Percentiles rank a stretch among this genome's conserved stretches.
These are phyloP conservation scores for Eucalyptus urophylla DNA, from an alignment of 345 rosid species.

Conservation along the genomic window DNA sequence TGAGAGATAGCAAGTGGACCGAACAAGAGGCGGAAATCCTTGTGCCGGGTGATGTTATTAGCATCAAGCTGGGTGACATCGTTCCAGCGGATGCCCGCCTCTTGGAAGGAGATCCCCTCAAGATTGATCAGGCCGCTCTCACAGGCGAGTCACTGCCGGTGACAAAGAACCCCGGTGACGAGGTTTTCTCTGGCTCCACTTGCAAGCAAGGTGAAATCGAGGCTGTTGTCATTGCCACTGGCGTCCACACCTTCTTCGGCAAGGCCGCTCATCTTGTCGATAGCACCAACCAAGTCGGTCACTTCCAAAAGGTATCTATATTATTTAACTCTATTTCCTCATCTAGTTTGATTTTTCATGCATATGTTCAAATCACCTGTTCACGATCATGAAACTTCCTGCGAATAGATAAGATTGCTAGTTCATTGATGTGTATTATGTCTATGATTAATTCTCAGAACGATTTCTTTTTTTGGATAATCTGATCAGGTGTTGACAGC, in stretches of 20 bases:
- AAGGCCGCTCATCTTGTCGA: conserved; percentile 97
- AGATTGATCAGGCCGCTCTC: conserved; percentile 87
- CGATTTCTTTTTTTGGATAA: neutral
- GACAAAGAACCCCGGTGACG: conserved; percentile 59
- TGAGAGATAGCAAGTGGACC: conserved; percentile 76
- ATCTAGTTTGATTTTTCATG: neutral
- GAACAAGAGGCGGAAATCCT: conserved; percentile 76
- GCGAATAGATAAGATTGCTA: neutral
- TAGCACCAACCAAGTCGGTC: conserved; percentile 88
- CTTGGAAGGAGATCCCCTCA: conserved; percentile 81
- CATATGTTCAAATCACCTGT: neutral
- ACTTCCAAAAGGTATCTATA: conserved; percentile 66
- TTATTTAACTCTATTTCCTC: neutral
- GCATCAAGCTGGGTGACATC: conserved; percentile 86
- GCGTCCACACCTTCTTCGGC: conserved; percentile 92
- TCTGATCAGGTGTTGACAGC: conserved; percentile 59
- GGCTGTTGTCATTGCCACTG: conserved; percentile 88
- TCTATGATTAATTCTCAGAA: neutral
- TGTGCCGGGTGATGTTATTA: conserved; percentile 88
- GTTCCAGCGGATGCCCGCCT: conserved; percentile 94
- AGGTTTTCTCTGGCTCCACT: conserved; percentile 82
- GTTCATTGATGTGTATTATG: neutral
- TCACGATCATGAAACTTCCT: neutral
- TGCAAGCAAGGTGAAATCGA: conserved; percentile 97
- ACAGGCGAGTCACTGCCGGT: conserved; percentile 89